Evolutionary conservation across 805 yeast genomes (phyloP).

Genomic region (Candida montana): DNA sequence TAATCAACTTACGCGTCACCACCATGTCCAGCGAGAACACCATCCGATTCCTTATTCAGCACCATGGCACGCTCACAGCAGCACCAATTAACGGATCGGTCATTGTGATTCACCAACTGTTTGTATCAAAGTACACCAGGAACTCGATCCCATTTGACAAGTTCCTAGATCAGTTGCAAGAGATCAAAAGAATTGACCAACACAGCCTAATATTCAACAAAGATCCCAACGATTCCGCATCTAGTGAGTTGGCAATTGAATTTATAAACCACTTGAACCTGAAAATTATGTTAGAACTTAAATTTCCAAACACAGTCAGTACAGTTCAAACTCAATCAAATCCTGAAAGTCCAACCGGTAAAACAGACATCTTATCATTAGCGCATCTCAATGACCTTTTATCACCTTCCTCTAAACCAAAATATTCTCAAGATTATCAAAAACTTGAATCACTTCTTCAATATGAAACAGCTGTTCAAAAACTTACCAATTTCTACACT

Average conservation of each 20-base stretch:
- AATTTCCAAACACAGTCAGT: no score
- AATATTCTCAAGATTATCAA: slow-evolving; percentile 8
- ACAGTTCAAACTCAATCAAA: no score
- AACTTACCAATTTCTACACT: slow-evolving; percentile 36
- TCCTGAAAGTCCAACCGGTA: no score
- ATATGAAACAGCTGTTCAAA: slow-evolving; percentile 35
- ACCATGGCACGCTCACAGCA: background rate
- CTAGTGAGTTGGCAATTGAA: background rate
- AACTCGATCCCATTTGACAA: background rate
- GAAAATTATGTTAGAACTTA: slow-evolving; percentile 3
- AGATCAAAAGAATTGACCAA: slow-evolving; percentile 10
- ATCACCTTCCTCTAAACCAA: slow-evolving; percentile 1
- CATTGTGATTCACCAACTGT: slow-evolving; percentile 1
- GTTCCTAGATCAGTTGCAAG: background rate
- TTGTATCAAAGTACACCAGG: background rate
- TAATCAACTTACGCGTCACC: no score
- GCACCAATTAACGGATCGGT: slow-evolving; percentile 1
- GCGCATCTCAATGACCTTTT: slow-evolving; percentile 4
- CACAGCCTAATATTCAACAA: slow-evolving; percentile 5
- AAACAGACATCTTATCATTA: background rate
- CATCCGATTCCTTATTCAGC: background rate
- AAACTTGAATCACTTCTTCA: slow-evolving; percentile 18
- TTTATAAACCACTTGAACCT: slow-evolving; percentile 19
- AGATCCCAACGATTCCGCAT: no score
- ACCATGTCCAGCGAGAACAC: background rate